Evolutionary conservation across 2,329 filamentous ascomycete genomes (phyloP), one percentile per base, ranked within the genome.

Genomic region (Diaporthe sp.): DNA sequence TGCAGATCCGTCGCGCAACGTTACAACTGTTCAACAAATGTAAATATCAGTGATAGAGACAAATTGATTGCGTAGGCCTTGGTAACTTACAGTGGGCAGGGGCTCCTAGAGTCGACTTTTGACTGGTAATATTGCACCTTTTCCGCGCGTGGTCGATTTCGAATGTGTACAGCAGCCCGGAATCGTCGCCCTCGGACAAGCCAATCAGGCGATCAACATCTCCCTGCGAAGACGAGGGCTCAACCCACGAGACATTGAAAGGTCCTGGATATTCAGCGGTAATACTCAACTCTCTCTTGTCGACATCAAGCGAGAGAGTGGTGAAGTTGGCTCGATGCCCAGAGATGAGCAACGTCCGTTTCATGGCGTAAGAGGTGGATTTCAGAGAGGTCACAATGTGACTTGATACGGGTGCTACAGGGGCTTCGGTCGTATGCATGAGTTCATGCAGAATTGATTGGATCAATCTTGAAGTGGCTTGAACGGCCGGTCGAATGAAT

Each of bases 171-270:
- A 64, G 9, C 5, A 64, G 40, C 2, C 60, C 60, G 9, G 40
- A 33, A 22, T 64, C 60, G 6, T 15, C 22, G 28, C 40, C 60
- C 60, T 64, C 60, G 4, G 60, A 64, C 19, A 64, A 17, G 2
- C 40, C 60, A 33, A 64, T 6, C 19, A 64, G 40, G 19, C 60
- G 17, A 17, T 64, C 60, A 17, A 47, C 28, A 15, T 47, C 25
- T n/a, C 60, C 60, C 22, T 47, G 25, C 40, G 60, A 64, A 64
- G 38, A 33, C 4, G 19, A 47, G 40, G 60, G 60, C 60, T 64
- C 60, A n/a, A 64, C 40, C 60, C 40, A 64, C 10, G 60, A 64
- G 19, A 17, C 60, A 15, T 64, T 47, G 28, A n/a, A 47, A 42
- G 40, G 60, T 10, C 9, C 60, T 10, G 58, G 58, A 45, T 45